phyloP scores from a whole-genome alignment of 176 grass and related monocot species.

The Elaeis guineensis region DNA sequence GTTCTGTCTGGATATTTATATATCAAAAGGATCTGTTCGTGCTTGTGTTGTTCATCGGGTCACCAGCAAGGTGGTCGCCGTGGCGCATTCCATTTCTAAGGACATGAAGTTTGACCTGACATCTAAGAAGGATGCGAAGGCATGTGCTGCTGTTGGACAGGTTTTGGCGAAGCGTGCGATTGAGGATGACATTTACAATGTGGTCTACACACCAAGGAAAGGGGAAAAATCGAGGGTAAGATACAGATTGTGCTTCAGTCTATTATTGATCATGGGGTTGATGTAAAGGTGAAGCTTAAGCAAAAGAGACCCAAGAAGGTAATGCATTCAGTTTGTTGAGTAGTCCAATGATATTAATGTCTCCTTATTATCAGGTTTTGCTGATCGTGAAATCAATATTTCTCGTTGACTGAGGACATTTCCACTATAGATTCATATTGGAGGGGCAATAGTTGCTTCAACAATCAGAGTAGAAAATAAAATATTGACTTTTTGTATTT shows the following conservation, averaged over 20 bases:
- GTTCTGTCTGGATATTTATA: constrained; percentile 66
- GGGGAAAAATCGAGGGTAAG: constrained; percentile 69
- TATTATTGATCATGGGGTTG: constrained; percentile 55
- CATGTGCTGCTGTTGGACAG: constrained; percentile 47
- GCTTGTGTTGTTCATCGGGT: constrained; percentile 64
- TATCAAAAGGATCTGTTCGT: constrained; percentile 64
- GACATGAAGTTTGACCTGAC: constrained; percentile 70
- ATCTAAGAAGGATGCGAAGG: constrained; percentile 53
- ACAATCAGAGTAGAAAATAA: no score
- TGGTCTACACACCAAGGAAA: constrained; percentile 66
- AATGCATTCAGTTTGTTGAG: background rate
- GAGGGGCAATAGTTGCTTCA: no score
- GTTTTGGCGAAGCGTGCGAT: constrained; percentile 48
- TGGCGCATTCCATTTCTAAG: constrained; percentile 70
- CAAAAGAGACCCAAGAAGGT: constrained; percentile 36
- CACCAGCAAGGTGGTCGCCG: constrained; percentile 52
- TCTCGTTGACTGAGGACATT: no score
- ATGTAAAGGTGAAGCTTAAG: constrained; percentile 76
- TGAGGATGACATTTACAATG: constrained; percentile 72
- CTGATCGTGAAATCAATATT: no score
- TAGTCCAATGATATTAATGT: no score
- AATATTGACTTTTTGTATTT: no score
- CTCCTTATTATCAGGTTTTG: no score
- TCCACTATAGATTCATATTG: no score
- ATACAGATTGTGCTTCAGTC: constrained; percentile 43